Percentiles rank a stretch among this genome's conserved stretches.
phyloP scores from a whole-genome alignment of 768 basidiomycete genomes.

The Asterophora lycoperdoides region DNA sequence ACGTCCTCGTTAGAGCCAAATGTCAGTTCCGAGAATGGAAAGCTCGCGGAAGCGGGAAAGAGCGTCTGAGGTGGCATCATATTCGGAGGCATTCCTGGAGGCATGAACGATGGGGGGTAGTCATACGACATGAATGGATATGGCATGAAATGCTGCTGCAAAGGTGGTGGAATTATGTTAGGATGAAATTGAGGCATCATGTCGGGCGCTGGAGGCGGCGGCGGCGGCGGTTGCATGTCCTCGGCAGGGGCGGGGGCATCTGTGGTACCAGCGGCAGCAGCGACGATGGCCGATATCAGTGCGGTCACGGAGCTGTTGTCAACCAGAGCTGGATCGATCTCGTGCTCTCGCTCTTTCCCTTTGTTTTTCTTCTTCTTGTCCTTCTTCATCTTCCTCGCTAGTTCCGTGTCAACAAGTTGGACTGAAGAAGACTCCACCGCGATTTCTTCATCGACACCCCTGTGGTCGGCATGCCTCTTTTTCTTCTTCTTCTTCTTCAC shows the following conservation, averaged over 20 bases:
- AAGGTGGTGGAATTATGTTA: constrained; percentile 27
- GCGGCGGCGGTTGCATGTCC: constrained; percentile 11
- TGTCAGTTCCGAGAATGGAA: constrained; percentile 34
- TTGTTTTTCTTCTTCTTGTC: constrained; percentile 31
- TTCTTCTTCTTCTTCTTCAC: constrained; percentile 29
- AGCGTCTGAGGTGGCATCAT: constrained; percentile 16
- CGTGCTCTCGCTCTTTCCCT: constrained; percentile 27
- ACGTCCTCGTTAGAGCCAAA: constrained; percentile 68
- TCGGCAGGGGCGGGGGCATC: constrained; percentile 16
- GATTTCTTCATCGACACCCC: neutral
- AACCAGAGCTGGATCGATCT: constrained; percentile 20
- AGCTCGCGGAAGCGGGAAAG: constrained; percentile 21
- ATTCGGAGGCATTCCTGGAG: constrained; percentile 17
- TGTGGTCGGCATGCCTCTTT: constrained; percentile 23
- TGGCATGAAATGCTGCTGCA: constrained; percentile 31
- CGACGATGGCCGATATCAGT: constrained; percentile 61
- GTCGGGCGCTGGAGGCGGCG: too few species aligned
- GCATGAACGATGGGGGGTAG: constrained; percentile 20
- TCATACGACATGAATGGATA: constrained; percentile 28
- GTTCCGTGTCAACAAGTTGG: constrained; percentile 1
- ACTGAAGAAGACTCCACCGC: constrained; percentile 1
- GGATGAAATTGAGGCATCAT: constrained; percentile 24
- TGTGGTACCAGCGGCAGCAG: constrained; percentile 54
- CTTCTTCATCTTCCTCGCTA: constrained; percentile 27
- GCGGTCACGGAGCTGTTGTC: constrained; percentile 53